Percentiles rank a stretch among this genome's conserved stretches.
phyloP scores from a whole-genome alignment of 306 rosid species.

The barrel medic (Medicago truncatula) region DNA sequence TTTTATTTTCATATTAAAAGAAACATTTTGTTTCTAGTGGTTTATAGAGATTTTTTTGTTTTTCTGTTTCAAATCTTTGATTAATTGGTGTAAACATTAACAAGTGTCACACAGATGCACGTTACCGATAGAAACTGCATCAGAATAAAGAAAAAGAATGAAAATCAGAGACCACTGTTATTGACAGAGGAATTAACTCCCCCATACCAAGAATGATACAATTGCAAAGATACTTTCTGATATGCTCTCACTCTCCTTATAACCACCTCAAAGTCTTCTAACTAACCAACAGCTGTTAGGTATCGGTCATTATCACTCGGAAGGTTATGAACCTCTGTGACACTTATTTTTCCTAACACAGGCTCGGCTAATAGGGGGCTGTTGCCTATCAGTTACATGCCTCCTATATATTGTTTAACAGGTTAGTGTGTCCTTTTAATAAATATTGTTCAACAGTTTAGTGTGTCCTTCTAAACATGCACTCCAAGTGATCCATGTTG shows the following conservation, averaged over 20 bases:
- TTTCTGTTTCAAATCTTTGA: conserved; percentile 1
- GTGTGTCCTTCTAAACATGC: background rate
- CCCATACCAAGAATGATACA: background rate
- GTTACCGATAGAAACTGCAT: background rate
- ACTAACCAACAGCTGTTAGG: background rate
- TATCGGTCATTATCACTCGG: background rate
- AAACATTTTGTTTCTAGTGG: background rate
- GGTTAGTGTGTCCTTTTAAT: conserved; percentile 1
- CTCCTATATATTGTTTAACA: background rate
- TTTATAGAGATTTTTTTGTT: background rate
- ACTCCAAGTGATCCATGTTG: conserved; percentile 3
- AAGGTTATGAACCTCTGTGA: background rate
- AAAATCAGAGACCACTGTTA: background rate
- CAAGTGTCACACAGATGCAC: conserved; percentile 7
- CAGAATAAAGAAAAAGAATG: background rate
- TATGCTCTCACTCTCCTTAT: background rate
- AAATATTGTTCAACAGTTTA: background rate
- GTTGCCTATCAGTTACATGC: background rate
- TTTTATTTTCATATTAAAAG: background rate
- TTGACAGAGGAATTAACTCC: background rate
- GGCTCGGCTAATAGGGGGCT: background rate
- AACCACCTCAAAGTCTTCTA: background rate
- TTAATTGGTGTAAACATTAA: conserved; percentile 2
- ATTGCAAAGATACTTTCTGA: background rate
- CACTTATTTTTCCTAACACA: background rate